Evolutionary conservation across 176 grass and related monocot species (phyloP).

Genomic region (maize (Zea mays)): Zm-B73-REFERENCE-NAM-5.0 NC_050098.1:232027501-232028000

Average conservation of each 20-base stretch:
- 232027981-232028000: not conserved
- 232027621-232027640: slow-evolving; percentile 91
- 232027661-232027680: slow-evolving; percentile 93
- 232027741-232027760: not conserved
- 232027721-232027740: not conserved
- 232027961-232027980: slow-evolving; percentile 15
- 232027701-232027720: slow-evolving; percentile 9
- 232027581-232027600: slow-evolving; percentile 72
- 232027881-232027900: slow-evolving; percentile 2
- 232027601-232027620: slow-evolving; percentile 90
- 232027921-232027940: slow-evolving; percentile 26
- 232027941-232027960: slow-evolving; percentile 16
- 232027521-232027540: slow-evolving; percentile 8
- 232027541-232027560: slow-evolving; percentile 27
- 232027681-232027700: slow-evolving; percentile 65
- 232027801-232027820: not conserved
- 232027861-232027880: not conserved
- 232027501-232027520: slow-evolving; percentile 11
- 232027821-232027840: not conserved
- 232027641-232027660: slow-evolving; percentile 93
- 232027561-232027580: slow-evolving; percentile 31
- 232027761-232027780: not conserved
- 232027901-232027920: slow-evolving; percentile 7
- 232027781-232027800: not conserved
- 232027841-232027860: not conserved